Conservation (phyloP, 345 rosid genomes). For the Eucalyptus polybractea region DNA sequence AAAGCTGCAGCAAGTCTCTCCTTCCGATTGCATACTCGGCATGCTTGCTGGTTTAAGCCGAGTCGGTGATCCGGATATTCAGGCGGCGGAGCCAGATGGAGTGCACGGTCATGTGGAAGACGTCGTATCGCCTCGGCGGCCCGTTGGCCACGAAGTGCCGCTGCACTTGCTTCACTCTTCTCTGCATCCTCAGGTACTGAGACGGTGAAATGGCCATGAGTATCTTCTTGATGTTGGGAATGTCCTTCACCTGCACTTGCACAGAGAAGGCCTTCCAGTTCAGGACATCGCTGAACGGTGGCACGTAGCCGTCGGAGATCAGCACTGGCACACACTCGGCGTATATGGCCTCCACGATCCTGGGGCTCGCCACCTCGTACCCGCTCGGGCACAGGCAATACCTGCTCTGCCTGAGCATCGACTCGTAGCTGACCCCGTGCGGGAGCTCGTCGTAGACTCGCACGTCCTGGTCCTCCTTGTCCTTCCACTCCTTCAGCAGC, state of each 20-base stretch:
- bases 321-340: constrained; percentile 53
- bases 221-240: constrained; percentile 29
- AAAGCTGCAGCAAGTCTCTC: neutral
- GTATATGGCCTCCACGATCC: constrained; percentile 56
- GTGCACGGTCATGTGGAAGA: constrained; percentile 21
- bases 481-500: constrained; percentile 49
- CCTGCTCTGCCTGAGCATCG: constrained; percentile 43
- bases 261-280: constrained; percentile 53
- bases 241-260: constrained; percentile 24
- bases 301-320: constrained; percentile 39
- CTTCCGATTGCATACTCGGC: neutral
- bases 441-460: constrained; percentile 43
- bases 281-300: constrained; percentile 48
- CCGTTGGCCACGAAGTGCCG: constrained; percentile 22
- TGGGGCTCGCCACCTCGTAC: constrained; percentile 40
- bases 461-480: constrained; percentile 33
- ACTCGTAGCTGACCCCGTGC: constrained; percentile 12
- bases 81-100: constrained; percentile 33
- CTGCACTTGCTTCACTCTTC: constrained; percentile 24
- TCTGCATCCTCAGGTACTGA: constrained; percentile 19
- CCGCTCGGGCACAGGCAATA: constrained; percentile 62
- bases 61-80: neutral
- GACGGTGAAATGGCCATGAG: constrained; percentile 6
- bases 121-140: constrained; percentile 17
- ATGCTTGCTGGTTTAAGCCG: neutral